Conservation (phyloP, 306 rosid species). For the Rosa chinensis region DNA sequence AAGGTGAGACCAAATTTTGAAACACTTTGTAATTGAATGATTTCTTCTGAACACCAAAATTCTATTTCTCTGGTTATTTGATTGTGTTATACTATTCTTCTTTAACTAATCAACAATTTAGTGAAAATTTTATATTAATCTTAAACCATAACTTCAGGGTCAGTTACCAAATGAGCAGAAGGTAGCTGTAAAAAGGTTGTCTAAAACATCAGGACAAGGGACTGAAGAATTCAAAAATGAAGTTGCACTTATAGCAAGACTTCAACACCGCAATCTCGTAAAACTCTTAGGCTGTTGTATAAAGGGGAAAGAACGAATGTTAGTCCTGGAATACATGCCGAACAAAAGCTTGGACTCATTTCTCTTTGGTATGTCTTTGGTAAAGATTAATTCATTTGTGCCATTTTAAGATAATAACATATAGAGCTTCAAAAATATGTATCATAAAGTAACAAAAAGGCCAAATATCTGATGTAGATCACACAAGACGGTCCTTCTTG, state of each 20-base stretch:
- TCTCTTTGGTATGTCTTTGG: too few relatives aligned
- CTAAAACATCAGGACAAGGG: conserved; percentile 55
- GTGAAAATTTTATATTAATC: not conserved
- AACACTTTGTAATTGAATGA: not conserved
- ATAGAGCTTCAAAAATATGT: too few relatives aligned
- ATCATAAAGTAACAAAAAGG: too few relatives aligned
- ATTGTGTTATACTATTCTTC: not conserved
- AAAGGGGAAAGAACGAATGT: conserved; percentile 44
- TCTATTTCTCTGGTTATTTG: not conserved
- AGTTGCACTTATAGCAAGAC: conserved; percentile 51
- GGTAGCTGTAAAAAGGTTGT: conserved; percentile 46
- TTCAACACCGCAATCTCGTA: conserved; percentile 63
- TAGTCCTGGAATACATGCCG: not conserved
- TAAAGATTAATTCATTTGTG: too few relatives aligned
- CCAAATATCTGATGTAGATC: too few relatives aligned
- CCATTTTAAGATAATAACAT: too few relatives aligned
- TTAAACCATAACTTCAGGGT: conserved; percentile 12
- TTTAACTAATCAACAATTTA: not conserved
- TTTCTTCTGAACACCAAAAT: not conserved
- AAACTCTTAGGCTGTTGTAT: conserved; percentile 57
- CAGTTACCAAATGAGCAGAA: conserved; percentile 9
- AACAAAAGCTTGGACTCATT: too few relatives aligned
- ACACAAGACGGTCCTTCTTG: too few relatives aligned
- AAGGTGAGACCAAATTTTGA: not conserved
- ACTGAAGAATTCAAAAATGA: conserved; percentile 56